Percentiles rank a stretch among this genome's conserved stretches.
Conservation (phyloP, 2,329 filamentous ascomycete genomes). For the Pseudogymnoascus sp. region DNA sequence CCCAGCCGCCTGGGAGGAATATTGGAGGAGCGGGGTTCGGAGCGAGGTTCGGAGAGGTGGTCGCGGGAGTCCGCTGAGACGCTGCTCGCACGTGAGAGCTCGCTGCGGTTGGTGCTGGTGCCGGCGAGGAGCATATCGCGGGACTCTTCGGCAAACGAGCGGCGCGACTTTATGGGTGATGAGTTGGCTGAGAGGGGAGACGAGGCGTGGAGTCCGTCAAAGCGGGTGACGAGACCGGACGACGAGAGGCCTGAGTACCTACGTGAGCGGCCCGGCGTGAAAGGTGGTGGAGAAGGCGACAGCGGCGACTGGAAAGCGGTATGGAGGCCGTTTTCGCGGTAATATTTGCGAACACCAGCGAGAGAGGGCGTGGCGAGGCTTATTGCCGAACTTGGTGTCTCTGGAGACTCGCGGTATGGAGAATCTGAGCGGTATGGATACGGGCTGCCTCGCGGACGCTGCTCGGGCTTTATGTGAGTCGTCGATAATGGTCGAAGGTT, state of each 20-base stretch:
- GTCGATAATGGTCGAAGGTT: slow-evolving; percentile 9
- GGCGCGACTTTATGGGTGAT: neutral
- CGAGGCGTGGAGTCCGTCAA: neutral
- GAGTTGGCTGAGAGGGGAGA: neutral
- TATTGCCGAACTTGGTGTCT: slow-evolving; percentile 1
- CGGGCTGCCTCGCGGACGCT: neutral
- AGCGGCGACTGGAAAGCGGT: neutral
- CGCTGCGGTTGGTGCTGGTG: neutral
- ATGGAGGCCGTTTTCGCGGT: slow-evolving; percentile 7
- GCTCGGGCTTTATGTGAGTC: neutral
- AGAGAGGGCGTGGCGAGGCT: slow-evolving; percentile 4
- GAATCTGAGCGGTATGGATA: neutral
- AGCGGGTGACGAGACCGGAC: neutral
- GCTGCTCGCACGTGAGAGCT: neutral
- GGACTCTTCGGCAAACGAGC: slow-evolving; percentile 5
- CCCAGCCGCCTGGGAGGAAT: slow-evolving; percentile 19
- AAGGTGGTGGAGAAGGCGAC: neutral
- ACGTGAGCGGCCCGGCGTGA: neutral
- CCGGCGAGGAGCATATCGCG: slow-evolving; percentile 9
- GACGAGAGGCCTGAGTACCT: neutral
- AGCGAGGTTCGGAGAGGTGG: neutral
- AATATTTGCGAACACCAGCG: neutral
- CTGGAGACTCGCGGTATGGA: neutral
- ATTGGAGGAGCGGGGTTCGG: neutral
- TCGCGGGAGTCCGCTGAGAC: neutral